These are phyloP conservation scores for Exophiala bonariae DNA, from an alignment of 2,329 filamentous ascomycete genomes.

Conservation along the genomic window DNA sequence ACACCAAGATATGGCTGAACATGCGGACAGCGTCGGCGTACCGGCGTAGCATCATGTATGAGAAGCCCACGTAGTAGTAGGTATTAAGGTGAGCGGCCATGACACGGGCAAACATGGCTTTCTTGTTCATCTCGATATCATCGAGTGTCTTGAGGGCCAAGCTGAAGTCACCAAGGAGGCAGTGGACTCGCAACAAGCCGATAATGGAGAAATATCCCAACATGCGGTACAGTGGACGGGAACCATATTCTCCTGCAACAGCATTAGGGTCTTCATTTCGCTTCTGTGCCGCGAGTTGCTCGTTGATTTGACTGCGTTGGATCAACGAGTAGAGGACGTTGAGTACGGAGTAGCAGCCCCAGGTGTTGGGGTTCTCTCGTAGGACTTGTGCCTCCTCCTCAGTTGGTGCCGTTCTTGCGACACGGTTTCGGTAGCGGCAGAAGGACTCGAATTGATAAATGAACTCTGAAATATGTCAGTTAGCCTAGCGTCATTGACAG, in stretches of 20 bases:
- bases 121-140: conserved; percentile 99
- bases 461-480: conserved; percentile 63
- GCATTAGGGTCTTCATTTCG: conserved; percentile 83
- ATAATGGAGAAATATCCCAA: conserved; percentile 99
- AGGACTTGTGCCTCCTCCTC: conserved; percentile 90
- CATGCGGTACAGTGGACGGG: conserved; percentile 94
- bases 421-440: conserved; percentile 91
- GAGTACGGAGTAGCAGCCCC: conserved; percentile 98
- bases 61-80: conserved; percentile 99
- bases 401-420: conserved; percentile 77
- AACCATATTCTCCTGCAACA: conserved; percentile 93
- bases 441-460: conserved; percentile 99
- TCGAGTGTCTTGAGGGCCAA: conserved; percentile 98
- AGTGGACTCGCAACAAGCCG: conserved; percentile 92
- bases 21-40: conserved; percentile 99
- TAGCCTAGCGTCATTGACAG: too few relatives aligned
- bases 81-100: conserved; percentile 99
- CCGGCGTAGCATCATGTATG: conserved; percentile 99
- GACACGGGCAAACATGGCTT: conserved; percentile 98
- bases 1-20: conserved; percentile 99
- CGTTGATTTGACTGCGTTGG: conserved; percentile 95
- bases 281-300: conserved; percentile 94
- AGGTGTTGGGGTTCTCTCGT: conserved; percentile 96
- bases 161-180: conserved; percentile 94
- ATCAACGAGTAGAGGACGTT: conserved; percentile 99